Conservation (phyloP, 2,329 filamentous ascomycete species). For the Sporothrix globosa region DNA sequence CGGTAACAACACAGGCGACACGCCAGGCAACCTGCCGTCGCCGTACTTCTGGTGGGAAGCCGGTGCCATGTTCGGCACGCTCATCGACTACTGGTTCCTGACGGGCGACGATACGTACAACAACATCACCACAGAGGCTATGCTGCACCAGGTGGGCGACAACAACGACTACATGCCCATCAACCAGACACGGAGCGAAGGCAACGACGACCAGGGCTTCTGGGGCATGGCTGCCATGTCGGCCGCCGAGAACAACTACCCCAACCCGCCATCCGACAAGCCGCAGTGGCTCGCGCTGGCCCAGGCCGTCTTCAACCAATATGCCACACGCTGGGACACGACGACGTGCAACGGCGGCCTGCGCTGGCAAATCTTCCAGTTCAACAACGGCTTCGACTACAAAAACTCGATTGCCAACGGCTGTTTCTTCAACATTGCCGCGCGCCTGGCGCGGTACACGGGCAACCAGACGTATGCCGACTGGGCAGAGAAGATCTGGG, state of each 20-base stretch:
- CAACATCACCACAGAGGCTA: slow-evolving; percentile 58
- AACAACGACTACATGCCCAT: slow-evolving; percentile 66
- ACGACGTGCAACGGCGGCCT: slow-evolving; percentile 71
- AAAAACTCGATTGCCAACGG: slow-evolving; percentile 72
- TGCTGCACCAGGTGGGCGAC: slow-evolving; percentile 64
- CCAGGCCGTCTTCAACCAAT: slow-evolving; percentile 80
- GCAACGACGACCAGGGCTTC: slow-evolving; percentile 80
- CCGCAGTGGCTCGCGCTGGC: slow-evolving; percentile 78
- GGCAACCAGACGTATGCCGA: slow-evolving; percentile 76
- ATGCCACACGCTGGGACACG: slow-evolving; percentile 70
- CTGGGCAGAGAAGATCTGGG: slow-evolving; percentile 72
- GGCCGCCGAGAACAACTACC: slow-evolving; percentile 76
- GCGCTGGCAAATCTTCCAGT: slow-evolving; percentile 83
- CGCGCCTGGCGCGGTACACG: slow-evolving; percentile 76
- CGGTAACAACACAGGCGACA: slow-evolving; percentile 62
- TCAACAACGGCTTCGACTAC: slow-evolving; percentile 72
- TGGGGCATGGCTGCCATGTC: slow-evolving; percentile 83
- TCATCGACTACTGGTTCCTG: slow-evolving; percentile 73
- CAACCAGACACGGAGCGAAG: slow-evolving; percentile 64
- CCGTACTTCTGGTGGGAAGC: slow-evolving; percentile 79
- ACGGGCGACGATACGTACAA: slow-evolving; percentile 70
- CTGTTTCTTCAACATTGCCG: slow-evolving; percentile 69
- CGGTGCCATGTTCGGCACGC: slow-evolving; percentile 69
- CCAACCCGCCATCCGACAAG: slow-evolving; percentile 63
- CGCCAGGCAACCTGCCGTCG: slow-evolving; percentile 60